These are phyloP conservation scores for Suillus weaverae DNA, from an alignment of 768 basidiomycete species.

Conservation along the genomic window DNA sequence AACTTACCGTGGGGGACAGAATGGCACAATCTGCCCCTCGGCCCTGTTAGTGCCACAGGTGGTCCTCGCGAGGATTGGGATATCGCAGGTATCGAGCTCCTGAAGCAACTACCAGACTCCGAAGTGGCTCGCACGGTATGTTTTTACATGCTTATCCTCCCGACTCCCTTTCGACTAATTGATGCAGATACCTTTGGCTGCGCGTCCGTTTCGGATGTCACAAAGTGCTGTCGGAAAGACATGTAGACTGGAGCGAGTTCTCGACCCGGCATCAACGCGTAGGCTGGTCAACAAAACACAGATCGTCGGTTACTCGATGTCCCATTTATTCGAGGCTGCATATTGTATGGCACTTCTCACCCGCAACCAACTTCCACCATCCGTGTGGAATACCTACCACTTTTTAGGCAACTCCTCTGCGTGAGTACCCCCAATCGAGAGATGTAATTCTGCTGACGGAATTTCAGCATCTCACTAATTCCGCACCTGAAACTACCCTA, in stretches of 20 bases:
- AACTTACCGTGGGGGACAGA: constrained; percentile 17
- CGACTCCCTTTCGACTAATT: neutral
- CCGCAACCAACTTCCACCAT: neutral
- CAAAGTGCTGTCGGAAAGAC: constrained; percentile 11
- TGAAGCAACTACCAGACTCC: constrained; percentile 15
- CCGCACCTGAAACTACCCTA: neutral
- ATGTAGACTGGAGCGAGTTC: constrained; percentile 8
- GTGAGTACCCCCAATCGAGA: neutral
- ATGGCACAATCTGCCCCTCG: constrained; percentile 27
- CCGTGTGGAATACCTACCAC: neutral
- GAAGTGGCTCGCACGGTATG: constrained; percentile 12
- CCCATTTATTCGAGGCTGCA: constrained; percentile 24
- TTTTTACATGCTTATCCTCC: neutral
- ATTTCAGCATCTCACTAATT: neutral
- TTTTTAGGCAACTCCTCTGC: constrained; percentile 1
- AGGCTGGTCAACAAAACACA: constrained; percentile 15
- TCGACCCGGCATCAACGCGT: constrained; percentile 11
- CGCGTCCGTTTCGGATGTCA: constrained; percentile 11
- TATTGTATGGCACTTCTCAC: constrained; percentile 20
- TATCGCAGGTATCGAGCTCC: constrained; percentile 13
- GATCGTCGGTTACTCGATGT: constrained; percentile 13
- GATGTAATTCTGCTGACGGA: neutral
- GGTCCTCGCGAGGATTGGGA: constrained; percentile 21
- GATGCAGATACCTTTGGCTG: neutral
- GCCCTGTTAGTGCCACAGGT: constrained; percentile 26